Evolutionary conservation across 345 rosid genomes (phyloP), one percentile per base, ranked within the genome.

Genomic region (Gynandropsis gynandra): DNA sequence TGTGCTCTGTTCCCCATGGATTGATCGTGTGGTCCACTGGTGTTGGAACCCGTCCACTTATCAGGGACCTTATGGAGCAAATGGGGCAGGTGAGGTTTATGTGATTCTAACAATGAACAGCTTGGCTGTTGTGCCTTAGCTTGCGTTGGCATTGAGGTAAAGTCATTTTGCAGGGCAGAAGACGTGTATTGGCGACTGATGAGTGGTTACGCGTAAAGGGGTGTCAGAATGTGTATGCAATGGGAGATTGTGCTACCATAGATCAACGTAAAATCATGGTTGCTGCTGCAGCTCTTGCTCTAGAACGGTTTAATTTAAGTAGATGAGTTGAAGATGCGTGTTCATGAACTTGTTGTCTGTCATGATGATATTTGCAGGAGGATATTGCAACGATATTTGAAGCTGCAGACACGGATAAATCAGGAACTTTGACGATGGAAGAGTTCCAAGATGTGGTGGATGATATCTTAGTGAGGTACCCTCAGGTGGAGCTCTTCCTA

Each of bases 11-110:
- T 52, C 89, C 95, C 17, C 86, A 85, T 70, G 99, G 99, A 31
- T 61, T 93, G 75, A 74, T 93, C 63, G 61, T 93, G 48, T 88
- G 97, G 99, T 93, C 99, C 36, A 78, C 99, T 42, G 97, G 99
- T 20, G 63, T 87, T 54, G 80, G 78, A 55, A 76, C 95, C 59
- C 94, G 85, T 20, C 97, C 97, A 14, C 68, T 81, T 14, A 74
- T 88, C 49, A 73, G 47, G 51, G 81, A 93, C 76, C 73, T 88
- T 61, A 93, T 88, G 99, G 80, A 76, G 66, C 85, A 88, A 74
- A 70, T 93, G 62, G 95, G 80, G 19, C 99, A 93, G 95, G 95
- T 85, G 42, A 45, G 67, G 54, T 67, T 62, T 67, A 58, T 15
- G 55, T 40, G 38, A 62, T 47, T 27, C 11, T 17, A 1, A 16